Percentiles rank a stretch among this genome's conserved stretches.
Evolutionary conservation across 169 alveolate genomes (phyloP).

Genomic region (Plasmodium billcollinsi): DNA sequence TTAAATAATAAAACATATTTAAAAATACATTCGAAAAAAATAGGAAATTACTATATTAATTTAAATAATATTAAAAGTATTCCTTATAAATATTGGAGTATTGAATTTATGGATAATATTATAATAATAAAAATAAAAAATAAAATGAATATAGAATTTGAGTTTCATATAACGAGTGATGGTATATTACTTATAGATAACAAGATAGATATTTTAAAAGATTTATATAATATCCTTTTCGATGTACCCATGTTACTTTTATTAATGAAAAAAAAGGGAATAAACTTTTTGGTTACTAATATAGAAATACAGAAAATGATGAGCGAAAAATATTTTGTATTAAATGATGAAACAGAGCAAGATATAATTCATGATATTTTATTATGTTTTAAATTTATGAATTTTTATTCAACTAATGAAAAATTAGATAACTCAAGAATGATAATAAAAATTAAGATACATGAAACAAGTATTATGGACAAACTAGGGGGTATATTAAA

Average conservation of each 20-base stretch:
- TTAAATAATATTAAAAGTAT: constrained; percentile 36
- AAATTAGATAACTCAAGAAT: constrained; percentile 3
- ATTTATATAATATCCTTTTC: constrained; percentile 26
- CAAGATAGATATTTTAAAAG: constrained; percentile 45
- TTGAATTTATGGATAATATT: constrained; percentile 35
- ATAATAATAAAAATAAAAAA: constrained; percentile 41
- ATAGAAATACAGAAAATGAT: constrained; percentile 42
- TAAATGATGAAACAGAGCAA: constrained; percentile 19
- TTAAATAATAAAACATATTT: constrained; percentile 42
- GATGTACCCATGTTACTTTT: constrained; percentile 51
- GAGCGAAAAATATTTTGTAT: constrained; percentile 21
- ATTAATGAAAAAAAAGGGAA: constrained; percentile 70
- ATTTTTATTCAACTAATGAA: constrained; percentile 29
- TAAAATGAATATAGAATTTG: constrained; percentile 25
- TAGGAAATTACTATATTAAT: constrained; percentile 45
- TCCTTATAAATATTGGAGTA: constrained; percentile 46
- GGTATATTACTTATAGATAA: constrained; percentile 60
- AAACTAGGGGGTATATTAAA: not conserved
- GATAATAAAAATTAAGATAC: constrained; percentile 2
- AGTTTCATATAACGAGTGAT: constrained; percentile 44
- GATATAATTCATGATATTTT: constrained; percentile 68
- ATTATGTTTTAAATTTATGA: constrained; percentile 50
- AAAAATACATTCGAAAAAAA: constrained; percentile 44
- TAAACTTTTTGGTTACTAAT: constrained; percentile 40
- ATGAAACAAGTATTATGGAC: not conserved